phyloP scores from a whole-genome alignment of 2,329 filamentous ascomycete genomes.

The Colletotrichum sp. region DNA sequence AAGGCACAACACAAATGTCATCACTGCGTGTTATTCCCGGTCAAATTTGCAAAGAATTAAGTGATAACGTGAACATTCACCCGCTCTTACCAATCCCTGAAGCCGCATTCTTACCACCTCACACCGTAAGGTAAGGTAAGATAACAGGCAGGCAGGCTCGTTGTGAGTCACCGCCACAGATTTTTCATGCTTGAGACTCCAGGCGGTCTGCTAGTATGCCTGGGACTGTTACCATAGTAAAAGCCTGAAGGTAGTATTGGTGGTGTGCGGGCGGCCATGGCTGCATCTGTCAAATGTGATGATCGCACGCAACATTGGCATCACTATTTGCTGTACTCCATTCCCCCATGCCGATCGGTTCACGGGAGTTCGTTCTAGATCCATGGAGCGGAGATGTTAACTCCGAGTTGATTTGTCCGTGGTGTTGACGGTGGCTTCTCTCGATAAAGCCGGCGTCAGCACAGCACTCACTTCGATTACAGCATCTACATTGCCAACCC shows the following conservation, averaged over 20 bases:
- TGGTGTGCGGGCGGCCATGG: not conserved
- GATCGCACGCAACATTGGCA: not conserved
- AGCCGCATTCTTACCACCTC: not conserved
- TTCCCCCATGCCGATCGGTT: not conserved
- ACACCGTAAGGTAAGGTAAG: not conserved
- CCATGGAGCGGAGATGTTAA: constrained; percentile 3
- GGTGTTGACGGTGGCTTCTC: not conserved
- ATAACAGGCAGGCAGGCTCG: not conserved
- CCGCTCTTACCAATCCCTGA: not conserved
- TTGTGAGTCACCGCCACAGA: not conserved
- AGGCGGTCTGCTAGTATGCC: not conserved
- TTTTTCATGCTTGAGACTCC: not conserved
- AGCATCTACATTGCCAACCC: not conserved
- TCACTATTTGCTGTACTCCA: not conserved
- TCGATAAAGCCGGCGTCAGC: not conserved
- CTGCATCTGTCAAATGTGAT: not conserved
- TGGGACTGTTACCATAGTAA: not conserved
- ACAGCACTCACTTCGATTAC: not conserved
- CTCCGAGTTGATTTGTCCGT: not conserved
- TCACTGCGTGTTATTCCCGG: not conserved
- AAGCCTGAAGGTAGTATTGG: not conserved
- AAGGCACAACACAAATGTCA: not conserved
- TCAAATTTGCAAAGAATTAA: not conserved
- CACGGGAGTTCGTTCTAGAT: not conserved
- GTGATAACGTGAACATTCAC: not conserved